Base-by-base conservation (phyloP, 345 rosid genomes). In the Gossypium stocksii region DNA sequence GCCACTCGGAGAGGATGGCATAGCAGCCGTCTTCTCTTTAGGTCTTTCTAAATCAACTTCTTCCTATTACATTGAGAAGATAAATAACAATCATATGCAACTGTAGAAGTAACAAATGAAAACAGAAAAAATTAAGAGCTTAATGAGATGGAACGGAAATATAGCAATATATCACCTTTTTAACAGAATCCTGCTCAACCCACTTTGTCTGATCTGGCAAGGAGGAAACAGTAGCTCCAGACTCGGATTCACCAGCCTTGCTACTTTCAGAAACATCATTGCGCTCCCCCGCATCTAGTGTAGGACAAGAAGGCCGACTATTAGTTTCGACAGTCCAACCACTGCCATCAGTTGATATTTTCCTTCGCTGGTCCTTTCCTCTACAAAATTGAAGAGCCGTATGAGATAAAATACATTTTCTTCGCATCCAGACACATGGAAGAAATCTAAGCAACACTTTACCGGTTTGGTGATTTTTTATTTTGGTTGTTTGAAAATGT, bases 391-490 rank as follows among this genome's bases (percentile, higher is more conserved):
- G 41, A 44, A 45, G 71, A 69, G 20, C 53, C 45, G 74, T 78
- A 45, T 62, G 52, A 76, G 45, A 77, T 73, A 52, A 73, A 59
- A 34, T n/a, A 14, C 65, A 17, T 62, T 34, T 66, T 48, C 62
- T 67, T 52, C 29, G 17, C 57, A 66, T 25, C 53, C 12, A 23
- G 45, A 27, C 45, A 51, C 27, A 25, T 11, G 25, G 57, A 57
- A 60, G 15, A 22, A 70, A 44, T 16, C 15, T 9, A 57, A n/a
- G 56, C 53, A 64, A 29, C 7, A 44, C 15, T 45, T 77, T 82
- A 89, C 94, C 91, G 87, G 87, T 79, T 72, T 57, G 85, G 88
- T 34, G 86, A 80, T 27, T 74, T 88, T 76, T 87, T 83, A 72
- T 74, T 80, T 38, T 79, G 91, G 77, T 70, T 58, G 74, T 78